Conservation (phyloP, 306 rosid genomes). For the Alnus rubra region DNA sequence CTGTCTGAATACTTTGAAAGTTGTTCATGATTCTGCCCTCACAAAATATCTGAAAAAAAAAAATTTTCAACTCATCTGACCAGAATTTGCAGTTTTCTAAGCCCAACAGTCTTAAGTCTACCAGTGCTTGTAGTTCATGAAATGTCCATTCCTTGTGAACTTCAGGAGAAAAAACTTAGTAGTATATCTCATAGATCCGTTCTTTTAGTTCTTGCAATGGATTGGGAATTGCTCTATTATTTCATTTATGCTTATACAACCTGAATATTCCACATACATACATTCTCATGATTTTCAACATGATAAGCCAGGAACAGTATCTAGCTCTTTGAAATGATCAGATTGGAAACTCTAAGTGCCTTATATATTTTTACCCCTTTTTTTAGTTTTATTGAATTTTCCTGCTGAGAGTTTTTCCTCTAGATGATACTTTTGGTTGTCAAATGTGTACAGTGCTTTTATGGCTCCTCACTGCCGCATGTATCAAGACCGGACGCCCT, state of each 20-base stretch:
- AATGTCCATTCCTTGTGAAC: background rate
- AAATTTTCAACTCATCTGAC: background rate
- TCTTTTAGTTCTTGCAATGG: background rate
- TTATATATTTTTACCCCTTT: background rate
- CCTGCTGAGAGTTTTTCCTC: background rate
- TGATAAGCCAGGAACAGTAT: background rate
- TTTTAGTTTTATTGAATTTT: background rate
- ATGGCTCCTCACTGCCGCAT: slow-evolving; percentile 76
- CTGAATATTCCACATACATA: background rate
- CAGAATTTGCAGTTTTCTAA: background rate
- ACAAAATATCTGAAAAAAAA: background rate
- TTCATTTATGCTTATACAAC: background rate
- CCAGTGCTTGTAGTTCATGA: background rate
- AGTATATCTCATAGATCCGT: background rate
- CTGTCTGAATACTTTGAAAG: background rate
- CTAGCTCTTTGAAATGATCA: background rate
- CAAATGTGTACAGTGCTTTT: slow-evolving; percentile 57
- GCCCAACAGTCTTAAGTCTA: too few relatives aligned
- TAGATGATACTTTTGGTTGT: slow-evolving; percentile 8
- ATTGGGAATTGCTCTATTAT: background rate
- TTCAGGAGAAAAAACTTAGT: background rate
- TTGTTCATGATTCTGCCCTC: background rate
- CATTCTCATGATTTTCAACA: background rate
- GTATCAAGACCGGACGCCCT: slow-evolving; percentile 75
- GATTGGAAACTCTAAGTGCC: background rate